Base-by-base conservation (phyloP, 805 yeast species). In the Candida palmyrensis region DNA sequence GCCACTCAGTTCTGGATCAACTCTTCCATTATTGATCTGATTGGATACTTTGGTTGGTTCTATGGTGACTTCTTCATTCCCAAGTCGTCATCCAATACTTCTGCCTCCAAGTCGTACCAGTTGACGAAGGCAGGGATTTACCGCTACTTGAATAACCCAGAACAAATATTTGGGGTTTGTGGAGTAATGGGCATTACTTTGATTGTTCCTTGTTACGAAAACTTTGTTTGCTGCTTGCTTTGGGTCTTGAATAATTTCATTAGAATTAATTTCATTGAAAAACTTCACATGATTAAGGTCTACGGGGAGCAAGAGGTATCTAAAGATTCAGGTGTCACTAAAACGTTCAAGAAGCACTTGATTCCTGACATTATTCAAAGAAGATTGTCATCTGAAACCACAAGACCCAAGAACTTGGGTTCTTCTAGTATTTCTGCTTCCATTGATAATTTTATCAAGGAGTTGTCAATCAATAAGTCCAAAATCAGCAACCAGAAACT, bases 11-110 rank as follows among this genome's bases (percentile, higher is more conserved):
- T 71, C 12, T 77, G 86, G 82, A 80, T 86, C 22, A 77, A 82
- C 43, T 46, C 67, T 16, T 82, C 86, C 19, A 82, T 83, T 23
- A 69, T 77, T 42, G 74, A 75, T 27, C 77, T 83, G 31, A 76
- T 84, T 42, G 90, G 90, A 2, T 82, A 81, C 40, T 82, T 79
- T 55, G 92, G 94, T n/a, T 84, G 92, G 92, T 84, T 83, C 48
- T 84, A 80, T 53, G 94, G 95, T 37, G 95, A 84, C 54, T 84
- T 84, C 57, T 84, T 83, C 56, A 60, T 82, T 37, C 76, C 82
- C 23, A 72, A 68, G 33, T 62, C 71, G 13, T 59, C 68, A 14
- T 37, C 47, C 5, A n/a, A n/a, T n/a, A n/a, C n/a, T n/a, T 33
- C 43, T 19, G 47, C 52, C 42, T 51, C 55, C 5, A 64, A 63